phyloP scores from a whole-genome alignment of 139 green algal species.

The Coelastrella sp. region DNA sequence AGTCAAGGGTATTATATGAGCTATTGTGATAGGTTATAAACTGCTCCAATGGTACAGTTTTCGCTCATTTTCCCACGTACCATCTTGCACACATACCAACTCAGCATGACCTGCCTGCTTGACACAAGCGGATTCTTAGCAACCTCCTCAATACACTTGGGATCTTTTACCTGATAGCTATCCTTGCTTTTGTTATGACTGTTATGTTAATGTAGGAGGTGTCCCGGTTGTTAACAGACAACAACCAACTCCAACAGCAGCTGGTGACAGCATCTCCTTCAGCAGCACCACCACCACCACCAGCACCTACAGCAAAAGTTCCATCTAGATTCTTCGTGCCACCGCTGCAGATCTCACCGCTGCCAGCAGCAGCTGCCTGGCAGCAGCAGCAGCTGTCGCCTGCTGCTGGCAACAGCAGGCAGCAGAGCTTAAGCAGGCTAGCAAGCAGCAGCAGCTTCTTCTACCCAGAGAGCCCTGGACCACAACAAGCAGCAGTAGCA shows the following conservation, averaged over 20 bases:
- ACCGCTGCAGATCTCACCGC: background rate
- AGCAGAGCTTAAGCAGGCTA: background rate
- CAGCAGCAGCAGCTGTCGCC: background rate
- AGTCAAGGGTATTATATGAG: too few relatives aligned
- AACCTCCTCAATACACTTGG: too few relatives aligned
- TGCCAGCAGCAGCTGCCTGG: background rate
- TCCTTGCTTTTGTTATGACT: background rate
- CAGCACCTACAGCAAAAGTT: too few relatives aligned
- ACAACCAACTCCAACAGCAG: background rate
- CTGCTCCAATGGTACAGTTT: too few relatives aligned
- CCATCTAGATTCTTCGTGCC: background rate
- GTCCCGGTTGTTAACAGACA: background rate
- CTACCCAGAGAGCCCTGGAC: background rate
- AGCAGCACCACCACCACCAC: background rate
- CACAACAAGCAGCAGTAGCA: background rate
- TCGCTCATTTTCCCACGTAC: too few relatives aligned
- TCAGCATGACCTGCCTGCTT: too few relatives aligned
- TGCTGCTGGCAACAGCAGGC: background rate
- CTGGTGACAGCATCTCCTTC: background rate
- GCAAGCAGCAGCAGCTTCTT: background rate
- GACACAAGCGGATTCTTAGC: background rate
- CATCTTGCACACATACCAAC: too few relatives aligned
- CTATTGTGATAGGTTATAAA: too few relatives aligned
- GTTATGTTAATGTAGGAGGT: slow-evolving; percentile 10
- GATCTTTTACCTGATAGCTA: background rate